Conservation (phyloP, 108 stramenopile genomes). For the Pseudonitzschia pungens region DNA sequence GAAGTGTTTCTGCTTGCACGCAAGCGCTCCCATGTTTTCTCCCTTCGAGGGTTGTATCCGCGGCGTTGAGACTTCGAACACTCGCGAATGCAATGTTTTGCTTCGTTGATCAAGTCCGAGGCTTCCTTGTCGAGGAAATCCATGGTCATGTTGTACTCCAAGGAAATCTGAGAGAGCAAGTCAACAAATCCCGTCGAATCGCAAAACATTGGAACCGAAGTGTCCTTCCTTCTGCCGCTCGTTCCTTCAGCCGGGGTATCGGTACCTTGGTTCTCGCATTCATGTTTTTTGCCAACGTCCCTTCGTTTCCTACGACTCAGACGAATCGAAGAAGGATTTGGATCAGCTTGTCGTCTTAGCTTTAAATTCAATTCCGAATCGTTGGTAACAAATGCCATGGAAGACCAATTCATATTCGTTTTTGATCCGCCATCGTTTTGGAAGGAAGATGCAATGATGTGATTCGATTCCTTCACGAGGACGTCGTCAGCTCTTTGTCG, state of each 20-base stretch:
- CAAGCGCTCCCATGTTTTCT: slow-evolving; percentile 33
- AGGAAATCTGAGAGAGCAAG: background rate
- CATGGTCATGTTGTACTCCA: slow-evolving; percentile 2
- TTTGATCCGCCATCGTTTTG: background rate
- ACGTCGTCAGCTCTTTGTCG: slow-evolving; percentile 27
- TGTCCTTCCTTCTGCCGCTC: background rate
- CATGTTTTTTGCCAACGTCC: background rate
- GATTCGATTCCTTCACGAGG: slow-evolving; percentile 22
- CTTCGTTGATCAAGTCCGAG: background rate
- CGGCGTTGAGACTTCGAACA: slow-evolving; percentile 5
- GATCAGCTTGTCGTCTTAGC: background rate
- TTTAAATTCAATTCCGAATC: slow-evolving; percentile 20
- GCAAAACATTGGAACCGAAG: slow-evolving; percentile 4
- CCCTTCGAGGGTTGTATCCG: slow-evolving; percentile 22
- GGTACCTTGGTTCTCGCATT: background rate
- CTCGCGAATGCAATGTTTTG: background rate
- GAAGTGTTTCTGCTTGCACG: slow-evolving; percentile 22
- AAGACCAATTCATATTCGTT: background rate
- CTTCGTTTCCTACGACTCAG: background rate
- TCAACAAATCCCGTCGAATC: slow-evolving; percentile 26
- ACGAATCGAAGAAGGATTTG: background rate
- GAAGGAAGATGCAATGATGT: background rate
- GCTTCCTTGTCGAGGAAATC: background rate
- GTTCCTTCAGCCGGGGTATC: background rate
- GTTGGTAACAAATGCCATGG: slow-evolving; percentile 26